Evolutionary conservation across 495 filamentous ascomycete genomes (phyloP).

Genomic region (Eremomyces bilateralis): DNA sequence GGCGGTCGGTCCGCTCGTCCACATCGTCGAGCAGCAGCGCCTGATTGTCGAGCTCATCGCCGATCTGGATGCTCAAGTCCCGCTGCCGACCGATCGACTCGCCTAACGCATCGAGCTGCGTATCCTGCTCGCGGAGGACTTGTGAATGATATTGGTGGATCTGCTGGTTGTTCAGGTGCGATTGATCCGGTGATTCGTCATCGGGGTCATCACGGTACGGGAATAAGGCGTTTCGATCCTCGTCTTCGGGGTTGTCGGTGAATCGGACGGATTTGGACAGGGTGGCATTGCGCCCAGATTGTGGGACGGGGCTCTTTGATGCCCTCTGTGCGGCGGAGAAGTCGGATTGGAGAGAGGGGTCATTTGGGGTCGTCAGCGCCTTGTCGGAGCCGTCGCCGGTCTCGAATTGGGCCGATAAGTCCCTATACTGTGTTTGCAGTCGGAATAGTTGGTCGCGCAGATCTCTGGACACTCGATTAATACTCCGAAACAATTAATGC

Average conservation of each 20-base stretch:
- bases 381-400: conserved; percentile 24
- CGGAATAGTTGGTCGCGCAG: conserved; percentile 13
- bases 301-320: too few relatives aligned
- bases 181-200: conserved; percentile 28
- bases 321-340: conserved; percentile 45
- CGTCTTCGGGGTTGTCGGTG: conserved; percentile 32
- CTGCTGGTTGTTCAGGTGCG: conserved; percentile 56
- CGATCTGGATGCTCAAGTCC: conserved; percentile 86
- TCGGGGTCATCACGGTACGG: conserved; percentile 39
- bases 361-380: conserved; percentile 37
- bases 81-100: conserved; percentile 77
- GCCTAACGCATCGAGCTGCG: conserved; percentile 71
- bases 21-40: conserved; percentile 74
- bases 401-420: conserved; percentile 37
- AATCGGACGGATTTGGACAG: conserved; percentile 76
- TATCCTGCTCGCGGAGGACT: conserved; percentile 69
- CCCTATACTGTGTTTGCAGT: conserved; percentile 30
- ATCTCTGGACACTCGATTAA: conserved; percentile 1
- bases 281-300: conserved; percentile 14
- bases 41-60: conserved; percentile 84
- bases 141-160: conserved; percentile 67
- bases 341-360: conserved; percentile 40
- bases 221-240: conserved; percentile 33
- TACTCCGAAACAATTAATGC: background rate
- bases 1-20: conserved; percentile 61